These are phyloP conservation scores for Suillus subalutaceus DNA, from an alignment of 768 basidiomycete genomes.

Conservation along the genomic window DNA sequence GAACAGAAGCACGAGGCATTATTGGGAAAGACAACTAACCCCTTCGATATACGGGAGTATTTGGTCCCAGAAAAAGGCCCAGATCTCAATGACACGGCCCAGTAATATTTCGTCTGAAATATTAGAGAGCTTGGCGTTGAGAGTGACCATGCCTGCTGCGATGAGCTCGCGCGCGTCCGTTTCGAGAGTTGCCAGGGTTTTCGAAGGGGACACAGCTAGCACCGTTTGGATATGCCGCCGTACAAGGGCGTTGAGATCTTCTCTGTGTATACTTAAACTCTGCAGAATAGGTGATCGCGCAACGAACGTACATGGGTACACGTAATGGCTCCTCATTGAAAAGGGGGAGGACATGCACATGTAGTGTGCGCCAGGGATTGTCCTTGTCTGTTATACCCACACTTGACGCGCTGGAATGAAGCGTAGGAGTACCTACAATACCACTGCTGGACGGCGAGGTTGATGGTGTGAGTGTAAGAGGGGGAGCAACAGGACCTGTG, in stretches of 20 bases:
- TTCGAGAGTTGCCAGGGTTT: slow-evolving; percentile 73
- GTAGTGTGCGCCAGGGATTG: slow-evolving; percentile 79
- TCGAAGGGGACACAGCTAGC: slow-evolving; percentile 72
- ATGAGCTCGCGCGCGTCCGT: slow-evolving; percentile 83
- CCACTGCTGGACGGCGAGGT: slow-evolving; percentile 41
- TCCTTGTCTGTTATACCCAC: slow-evolving; percentile 49
- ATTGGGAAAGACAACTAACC: slow-evolving; percentile 44
- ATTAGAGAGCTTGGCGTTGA: slow-evolving; percentile 80
- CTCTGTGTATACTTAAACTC: slow-evolving; percentile 47
- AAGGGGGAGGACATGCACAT: slow-evolving; percentile 85
- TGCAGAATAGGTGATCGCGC: neutral
- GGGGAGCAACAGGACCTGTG: slow-evolving; percentile 49
- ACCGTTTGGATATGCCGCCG: slow-evolving; percentile 76
- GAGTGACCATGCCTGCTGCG: slow-evolving; percentile 86
- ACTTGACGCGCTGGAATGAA: slow-evolving; percentile 36
- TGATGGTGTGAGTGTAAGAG: slow-evolving; percentile 45
- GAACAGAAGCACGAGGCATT: slow-evolving; percentile 31
- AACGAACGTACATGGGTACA: slow-evolving; percentile 69
- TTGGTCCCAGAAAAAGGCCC: slow-evolving; percentile 94
- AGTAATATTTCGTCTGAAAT: slow-evolving; percentile 82
- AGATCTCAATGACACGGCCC: slow-evolving; percentile 79
- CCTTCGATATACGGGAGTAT: slow-evolving; percentile 88
- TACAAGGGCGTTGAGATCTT: slow-evolving; percentile 86
- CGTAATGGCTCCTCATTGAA: slow-evolving; percentile 91
- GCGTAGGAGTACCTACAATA: slow-evolving; percentile 22